These are phyloP conservation scores for Tolypocladium inflatum DNA, from an alignment of 2,329 filamentous ascomycete species.

Conservation along the genomic window DNA sequence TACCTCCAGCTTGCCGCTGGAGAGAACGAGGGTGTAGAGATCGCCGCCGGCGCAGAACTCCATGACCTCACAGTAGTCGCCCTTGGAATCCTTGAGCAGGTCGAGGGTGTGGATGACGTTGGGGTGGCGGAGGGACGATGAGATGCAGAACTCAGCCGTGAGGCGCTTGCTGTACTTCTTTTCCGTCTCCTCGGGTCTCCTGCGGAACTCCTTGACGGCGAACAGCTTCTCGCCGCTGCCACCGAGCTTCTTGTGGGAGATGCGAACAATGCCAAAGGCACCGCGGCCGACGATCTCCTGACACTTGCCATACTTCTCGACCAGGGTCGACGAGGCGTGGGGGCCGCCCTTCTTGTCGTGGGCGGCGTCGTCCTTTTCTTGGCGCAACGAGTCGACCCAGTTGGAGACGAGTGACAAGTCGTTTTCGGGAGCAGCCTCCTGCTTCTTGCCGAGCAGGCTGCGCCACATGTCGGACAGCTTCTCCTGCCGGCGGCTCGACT, in stretches of 20 bases:
- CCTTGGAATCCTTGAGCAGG: constrained; percentile 89
- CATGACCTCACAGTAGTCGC: constrained; percentile 98
- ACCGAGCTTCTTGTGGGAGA: constrained; percentile 90
- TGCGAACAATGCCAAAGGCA: constrained; percentile 93
- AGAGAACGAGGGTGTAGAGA: constrained; percentile 84
- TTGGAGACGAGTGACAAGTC: constrained; percentile 88
- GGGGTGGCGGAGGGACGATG: constrained; percentile 88
- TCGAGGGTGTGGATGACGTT: constrained; percentile 98
- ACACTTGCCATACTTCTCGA: constrained; percentile 97
- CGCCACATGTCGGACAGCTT: constrained; percentile 90
- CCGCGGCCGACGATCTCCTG: constrained; percentile 94
- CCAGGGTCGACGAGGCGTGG: constrained; percentile 62
- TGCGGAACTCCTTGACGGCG: constrained; percentile 95
- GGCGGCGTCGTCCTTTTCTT: constrained; percentile 75
- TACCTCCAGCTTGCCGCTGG: constrained; percentile 85
- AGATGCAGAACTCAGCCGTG: constrained; percentile 97
- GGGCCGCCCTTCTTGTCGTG: constrained; percentile 66
- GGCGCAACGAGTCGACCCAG: constrained; percentile 90
- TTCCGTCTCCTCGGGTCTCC: constrained; percentile 84
- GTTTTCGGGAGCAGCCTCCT: constrained; percentile 62
- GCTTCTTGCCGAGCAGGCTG: constrained; percentile 75
- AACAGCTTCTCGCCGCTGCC: constrained; percentile 82
- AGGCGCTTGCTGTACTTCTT: constrained; percentile 98
- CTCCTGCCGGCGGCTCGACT: constrained; percentile 84
- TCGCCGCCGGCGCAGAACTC: constrained; percentile 97